phyloP scores from a whole-genome alignment of 352 stramenopile genomes.

The Globisporangium nodosum region DNA sequence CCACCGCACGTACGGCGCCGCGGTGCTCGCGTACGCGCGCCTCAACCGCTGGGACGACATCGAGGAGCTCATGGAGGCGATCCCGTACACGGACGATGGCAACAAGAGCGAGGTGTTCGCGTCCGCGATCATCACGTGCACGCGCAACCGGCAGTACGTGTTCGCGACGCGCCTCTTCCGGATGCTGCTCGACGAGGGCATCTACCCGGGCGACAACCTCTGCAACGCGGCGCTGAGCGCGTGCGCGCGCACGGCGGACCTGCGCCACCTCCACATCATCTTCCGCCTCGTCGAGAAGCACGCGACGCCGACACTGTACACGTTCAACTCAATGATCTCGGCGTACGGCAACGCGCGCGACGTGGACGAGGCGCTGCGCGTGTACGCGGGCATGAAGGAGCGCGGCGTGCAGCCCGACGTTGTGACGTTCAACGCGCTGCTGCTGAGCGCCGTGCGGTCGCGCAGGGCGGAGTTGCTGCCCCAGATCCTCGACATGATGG shows the following conservation, averaged over 20 bases:
- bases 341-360: slow-evolving; percentile 63
- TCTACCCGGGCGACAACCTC: slow-evolving; percentile 68
- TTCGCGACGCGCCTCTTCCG: slow-evolving; percentile 56
- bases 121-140: slow-evolving; percentile 71
- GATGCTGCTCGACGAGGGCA: slow-evolving; percentile 56
- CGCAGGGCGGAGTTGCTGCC: slow-evolving; percentile 45
- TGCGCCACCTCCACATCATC: slow-evolving; percentile 53
- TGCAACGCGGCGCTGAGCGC: slow-evolving; percentile 66
- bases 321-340: slow-evolving; percentile 81
- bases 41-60: slow-evolving; percentile 70
- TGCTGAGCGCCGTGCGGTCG: slow-evolving; percentile 51
- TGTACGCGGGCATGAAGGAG: slow-evolving; percentile 42
- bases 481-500: slow-evolving; percentile 49
- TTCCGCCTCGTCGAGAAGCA: slow-evolving; percentile 58
- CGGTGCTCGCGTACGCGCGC: slow-evolving; percentile 62
- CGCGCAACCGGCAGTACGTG: slow-evolving; percentile 59
- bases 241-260: slow-evolving; percentile 54
- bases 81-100: slow-evolving; percentile 46
- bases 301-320: slow-evolving; percentile 57
- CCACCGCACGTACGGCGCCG: slow-evolving; percentile 67
- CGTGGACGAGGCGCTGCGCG: slow-evolving; percentile 54
- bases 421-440: slow-evolving; percentile 69
- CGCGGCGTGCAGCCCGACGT: slow-evolving; percentile 34
- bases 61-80: slow-evolving; percentile 47
- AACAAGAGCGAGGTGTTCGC: slow-evolving; percentile 66